A percentile compares a stretch with the other conserved stretches of the same genome.
phyloP scores from a whole-genome alignment of 352 stramenopile species.

The Globisporangium lucens region DNA sequence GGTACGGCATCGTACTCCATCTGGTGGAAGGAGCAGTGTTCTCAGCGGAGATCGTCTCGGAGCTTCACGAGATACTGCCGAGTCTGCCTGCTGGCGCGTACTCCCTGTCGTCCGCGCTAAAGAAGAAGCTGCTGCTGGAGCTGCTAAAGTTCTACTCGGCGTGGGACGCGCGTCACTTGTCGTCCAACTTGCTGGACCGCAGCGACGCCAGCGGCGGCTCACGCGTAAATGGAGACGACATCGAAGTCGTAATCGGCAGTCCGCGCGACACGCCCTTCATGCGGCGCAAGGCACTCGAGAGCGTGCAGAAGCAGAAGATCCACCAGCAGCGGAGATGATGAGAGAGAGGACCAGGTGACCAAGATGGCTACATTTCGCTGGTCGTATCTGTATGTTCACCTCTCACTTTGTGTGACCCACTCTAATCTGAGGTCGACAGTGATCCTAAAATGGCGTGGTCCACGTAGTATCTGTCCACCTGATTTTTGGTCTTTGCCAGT shows the following conservation, averaged over 20 bases:
- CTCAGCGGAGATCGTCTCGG: conserved; percentile 34
- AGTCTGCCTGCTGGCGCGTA: conserved; percentile 46
- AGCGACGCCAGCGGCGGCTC: conserved; percentile 4
- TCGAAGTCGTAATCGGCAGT: conserved; percentile 54
- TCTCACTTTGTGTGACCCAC: no score
- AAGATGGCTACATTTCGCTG: no score
- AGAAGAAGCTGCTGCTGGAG: conserved; percentile 43
- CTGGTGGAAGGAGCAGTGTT: conserved; percentile 42
- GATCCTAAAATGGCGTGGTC: no score
- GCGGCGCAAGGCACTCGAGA: conserved; percentile 60
- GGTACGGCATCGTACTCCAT: conserved; percentile 19
- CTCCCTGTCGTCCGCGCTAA: conserved; percentile 42
- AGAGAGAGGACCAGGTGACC: no score
- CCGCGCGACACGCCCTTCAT: conserved; percentile 70
- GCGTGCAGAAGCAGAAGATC: conserved; percentile 30
- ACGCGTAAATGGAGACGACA: conserved; percentile 11
- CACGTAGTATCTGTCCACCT: no score
- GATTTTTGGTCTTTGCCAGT: no score
- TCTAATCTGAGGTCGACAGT: no score
- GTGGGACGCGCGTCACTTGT: conserved; percentile 19
- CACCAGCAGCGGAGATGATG: conserved; percentile 22
- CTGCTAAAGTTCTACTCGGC: conserved; percentile 57
- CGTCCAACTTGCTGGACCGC: background rate
- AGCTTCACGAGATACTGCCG: conserved; percentile 46
- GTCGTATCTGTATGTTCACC: no score